These are phyloP conservation scores for Botrytis byssoidea DNA, from an alignment of 2,329 filamentous ascomycete genomes.

Conservation along the genomic window DNA sequence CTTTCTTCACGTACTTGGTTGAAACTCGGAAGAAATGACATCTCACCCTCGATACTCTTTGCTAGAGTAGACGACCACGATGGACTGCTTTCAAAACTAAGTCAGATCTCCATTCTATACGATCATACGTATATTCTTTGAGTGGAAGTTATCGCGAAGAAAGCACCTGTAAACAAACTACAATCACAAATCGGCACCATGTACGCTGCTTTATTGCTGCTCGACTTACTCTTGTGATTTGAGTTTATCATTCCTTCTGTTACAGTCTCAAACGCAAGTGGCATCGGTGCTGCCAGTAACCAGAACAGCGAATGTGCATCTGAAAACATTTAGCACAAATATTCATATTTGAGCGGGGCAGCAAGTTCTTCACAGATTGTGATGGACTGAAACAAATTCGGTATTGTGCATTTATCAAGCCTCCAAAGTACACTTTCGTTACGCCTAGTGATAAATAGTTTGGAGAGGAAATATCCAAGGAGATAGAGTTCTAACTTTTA, in stretches of 20 bases:
- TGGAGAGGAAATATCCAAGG: neutral
- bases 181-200: neutral
- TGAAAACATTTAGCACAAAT: neutral
- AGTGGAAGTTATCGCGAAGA: neutral
- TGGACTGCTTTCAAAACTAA: neutral
- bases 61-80: neutral
- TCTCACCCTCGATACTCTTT: neutral
- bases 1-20: neutral
- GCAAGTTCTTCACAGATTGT: neutral
- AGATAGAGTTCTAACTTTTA: neutral
- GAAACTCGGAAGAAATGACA: neutral
- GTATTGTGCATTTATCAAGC: fast-evolving
- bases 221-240: too few relatives aligned
- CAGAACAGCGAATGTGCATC: neutral
- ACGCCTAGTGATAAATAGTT: too few relatives aligned
- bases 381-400: neutral
- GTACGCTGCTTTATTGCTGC: neutral
- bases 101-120: neutral
- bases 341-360: neutral
- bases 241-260: too few relatives aligned
- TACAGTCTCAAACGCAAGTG: too few relatives aligned
- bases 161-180: neutral
- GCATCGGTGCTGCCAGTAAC: neutral
- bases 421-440: neutral
- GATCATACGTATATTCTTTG: neutral